Conservation (phyloP, 108 stramenopile species). For the Nitzschia palea region DNA sequence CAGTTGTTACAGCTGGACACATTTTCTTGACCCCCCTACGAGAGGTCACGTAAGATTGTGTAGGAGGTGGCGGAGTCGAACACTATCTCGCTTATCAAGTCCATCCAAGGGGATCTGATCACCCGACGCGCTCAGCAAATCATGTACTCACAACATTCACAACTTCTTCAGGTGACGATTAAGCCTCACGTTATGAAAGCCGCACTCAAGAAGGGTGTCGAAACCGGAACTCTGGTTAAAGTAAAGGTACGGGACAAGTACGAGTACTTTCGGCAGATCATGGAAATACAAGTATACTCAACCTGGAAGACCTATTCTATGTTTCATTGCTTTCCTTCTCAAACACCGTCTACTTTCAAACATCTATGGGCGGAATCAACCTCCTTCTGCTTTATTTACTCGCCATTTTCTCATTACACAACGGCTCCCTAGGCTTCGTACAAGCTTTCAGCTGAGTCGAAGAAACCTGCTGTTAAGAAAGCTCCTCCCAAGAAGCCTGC, state of each 20-base stretch:
- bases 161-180: constrained; percentile 8
- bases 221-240: constrained; percentile 60
- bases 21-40: constrained; percentile 26
- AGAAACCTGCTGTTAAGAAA: constrained; percentile 37
- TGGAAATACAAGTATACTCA: too few species aligned
- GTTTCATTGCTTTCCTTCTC: too few species aligned
- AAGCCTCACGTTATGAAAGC: constrained; percentile 65
- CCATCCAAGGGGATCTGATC: too few species aligned
- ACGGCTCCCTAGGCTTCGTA: constrained; percentile 35
- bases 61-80: constrained; percentile 16
- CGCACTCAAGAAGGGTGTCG: constrained; percentile 69
- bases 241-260: constrained; percentile 51
- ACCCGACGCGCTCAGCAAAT: too few species aligned
- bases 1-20: constrained; percentile 3
- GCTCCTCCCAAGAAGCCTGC: constrained; percentile 32
- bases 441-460: constrained; percentile 68
- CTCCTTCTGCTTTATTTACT: too few species aligned
- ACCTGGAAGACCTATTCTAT: too few species aligned
- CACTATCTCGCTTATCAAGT: not conserved
- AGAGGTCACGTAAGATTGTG: constrained; percentile 14
- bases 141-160: constrained; percentile 4
- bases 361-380: too few species aligned
- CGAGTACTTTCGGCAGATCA: too few species aligned
- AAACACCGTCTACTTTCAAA: too few species aligned
- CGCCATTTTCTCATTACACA: too few species aligned